These are phyloP conservation scores for Populus alba DNA, from an alignment of 345 rosid genomes.

Conservation along the genomic window DNA sequence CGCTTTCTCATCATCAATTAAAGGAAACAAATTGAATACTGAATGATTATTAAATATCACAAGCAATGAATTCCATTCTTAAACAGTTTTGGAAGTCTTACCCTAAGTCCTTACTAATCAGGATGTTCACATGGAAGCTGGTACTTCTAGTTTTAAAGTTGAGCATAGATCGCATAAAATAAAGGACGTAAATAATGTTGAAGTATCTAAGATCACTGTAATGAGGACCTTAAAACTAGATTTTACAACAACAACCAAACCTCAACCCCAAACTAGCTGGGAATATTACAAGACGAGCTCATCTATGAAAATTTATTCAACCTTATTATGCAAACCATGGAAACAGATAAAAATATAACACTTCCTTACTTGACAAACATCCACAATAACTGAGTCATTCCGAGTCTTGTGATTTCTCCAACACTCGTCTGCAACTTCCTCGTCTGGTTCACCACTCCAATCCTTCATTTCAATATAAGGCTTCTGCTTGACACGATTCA, in stretches of 20 bases:
- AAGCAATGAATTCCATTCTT: background rate
- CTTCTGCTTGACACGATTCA: slow-evolving; percentile 82
- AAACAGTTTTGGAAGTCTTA: background rate
- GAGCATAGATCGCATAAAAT: background rate
- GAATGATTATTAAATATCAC: background rate
- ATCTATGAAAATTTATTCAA: background rate
- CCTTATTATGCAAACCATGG: background rate
- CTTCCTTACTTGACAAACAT: slow-evolving; percentile 76
- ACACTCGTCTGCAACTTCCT: slow-evolving; percentile 81
- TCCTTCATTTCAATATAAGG: slow-evolving; percentile 89
- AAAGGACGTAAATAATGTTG: background rate
- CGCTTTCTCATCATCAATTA: background rate
- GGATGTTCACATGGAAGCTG: background rate
- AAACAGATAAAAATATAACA: slow-evolving; percentile 11
- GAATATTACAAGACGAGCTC: background rate
- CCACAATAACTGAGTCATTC: slow-evolving; percentile 95
- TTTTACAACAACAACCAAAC: background rate
- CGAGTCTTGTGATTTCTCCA: slow-evolving; percentile 93
- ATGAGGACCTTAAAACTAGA: background rate
- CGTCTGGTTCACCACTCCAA: slow-evolving; percentile 71
- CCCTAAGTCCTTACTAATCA: background rate
- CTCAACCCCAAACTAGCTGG: background rate
- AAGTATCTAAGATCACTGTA: background rate
- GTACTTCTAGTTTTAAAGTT: background rate
- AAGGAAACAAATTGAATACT: background rate